Percentiles rank a stretch among this genome's conserved stretches.
phyloP scores from a whole-genome alignment of 306 rosid genomes.

The Vigna angularis region DNA sequence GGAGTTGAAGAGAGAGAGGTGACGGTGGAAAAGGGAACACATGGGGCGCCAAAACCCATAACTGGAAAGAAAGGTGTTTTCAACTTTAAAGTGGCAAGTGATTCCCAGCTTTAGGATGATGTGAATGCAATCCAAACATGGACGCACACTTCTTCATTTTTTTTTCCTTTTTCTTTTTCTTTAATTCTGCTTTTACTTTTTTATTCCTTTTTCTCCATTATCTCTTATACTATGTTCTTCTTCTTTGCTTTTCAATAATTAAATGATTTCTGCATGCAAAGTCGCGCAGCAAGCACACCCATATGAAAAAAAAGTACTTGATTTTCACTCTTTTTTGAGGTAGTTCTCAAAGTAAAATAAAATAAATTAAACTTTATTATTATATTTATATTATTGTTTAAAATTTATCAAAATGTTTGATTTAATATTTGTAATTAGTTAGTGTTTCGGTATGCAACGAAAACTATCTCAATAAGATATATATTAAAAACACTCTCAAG shows the following conservation, averaged over 20 bases:
- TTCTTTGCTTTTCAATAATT: slow-evolving; percentile 20
- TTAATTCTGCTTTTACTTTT: background rate
- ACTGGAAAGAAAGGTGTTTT: slow-evolving; percentile 24
- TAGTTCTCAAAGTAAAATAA: too few species aligned
- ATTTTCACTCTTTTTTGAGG: background rate
- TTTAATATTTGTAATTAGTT: background rate
- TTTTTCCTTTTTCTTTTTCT: background rate
- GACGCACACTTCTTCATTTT: background rate
- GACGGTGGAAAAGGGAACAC: background rate
- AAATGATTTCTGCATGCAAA: slow-evolving; percentile 56
- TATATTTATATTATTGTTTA: background rate
- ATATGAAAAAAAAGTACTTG: background rate
- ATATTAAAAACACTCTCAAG: too few species aligned
- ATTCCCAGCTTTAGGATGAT: slow-evolving; percentile 49
- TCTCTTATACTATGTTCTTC: background rate
- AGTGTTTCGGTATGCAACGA: background rate
- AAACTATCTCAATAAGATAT: too few species aligned
- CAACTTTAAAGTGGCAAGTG: slow-evolving; percentile 54
- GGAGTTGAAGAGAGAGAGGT: background rate
- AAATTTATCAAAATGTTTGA: background rate
- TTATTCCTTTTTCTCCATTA: background rate
- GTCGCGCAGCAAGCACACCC: slow-evolving; percentile 46
- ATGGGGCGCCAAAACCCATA: slow-evolving; percentile 63
- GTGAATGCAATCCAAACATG: slow-evolving; percentile 38
- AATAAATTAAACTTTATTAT: too few species aligned